Evolutionary conservation across 192 early-diverging fungal species (phyloP), one percentile per base, ranked within the genome.

Genomic region (Backusella psychrophila): DNA sequence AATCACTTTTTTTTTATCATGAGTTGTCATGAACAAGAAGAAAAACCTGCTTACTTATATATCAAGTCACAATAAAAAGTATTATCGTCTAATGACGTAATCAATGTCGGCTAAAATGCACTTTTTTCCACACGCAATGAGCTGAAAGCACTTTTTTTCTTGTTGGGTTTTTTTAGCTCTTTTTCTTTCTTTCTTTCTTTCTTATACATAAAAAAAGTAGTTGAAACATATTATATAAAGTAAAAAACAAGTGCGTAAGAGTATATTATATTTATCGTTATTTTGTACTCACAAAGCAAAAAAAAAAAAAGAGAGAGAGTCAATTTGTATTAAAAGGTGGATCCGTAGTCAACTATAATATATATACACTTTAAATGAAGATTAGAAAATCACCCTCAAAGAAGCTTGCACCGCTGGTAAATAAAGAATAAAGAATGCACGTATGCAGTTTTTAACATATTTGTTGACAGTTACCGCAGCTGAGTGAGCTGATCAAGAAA

Each of bases 351-450:
- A 63, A 63, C 56, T 63, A 63, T 63, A 63, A 63, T 29, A 63
- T 29, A 44, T 63, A 63, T 63, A 63, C 66, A 35, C 11, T n/a
- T 70, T 56, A 17, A 26, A 85, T 87, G 85, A 89, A 86, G 79
- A 90, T 91, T 73, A 90, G 85, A 81, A 90, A 89, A 79, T 80
- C 87, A 3, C 88, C 89, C 34, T 87, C 89, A 14, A 90, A 90
- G 81, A 88, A 88, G 77, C 77, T 91, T 74, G 76, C 86, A 17
- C 83, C 89, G 26, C 78, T 89, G 82, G 90, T 91, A 89, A 87
- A 68, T 41, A 39, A 33, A 19, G 8, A 19, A 38, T 33, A 38
- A 9, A n/a, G 0, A 34, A 36, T 17, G 1, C 23, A 41, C 21
- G 67, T 21, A 26, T 1, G 15, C 34, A 52, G 35, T 15, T 72